phyloP scores from a whole-genome alignment of 257 asterid species.

The Solanum clarkiae region DNA sequence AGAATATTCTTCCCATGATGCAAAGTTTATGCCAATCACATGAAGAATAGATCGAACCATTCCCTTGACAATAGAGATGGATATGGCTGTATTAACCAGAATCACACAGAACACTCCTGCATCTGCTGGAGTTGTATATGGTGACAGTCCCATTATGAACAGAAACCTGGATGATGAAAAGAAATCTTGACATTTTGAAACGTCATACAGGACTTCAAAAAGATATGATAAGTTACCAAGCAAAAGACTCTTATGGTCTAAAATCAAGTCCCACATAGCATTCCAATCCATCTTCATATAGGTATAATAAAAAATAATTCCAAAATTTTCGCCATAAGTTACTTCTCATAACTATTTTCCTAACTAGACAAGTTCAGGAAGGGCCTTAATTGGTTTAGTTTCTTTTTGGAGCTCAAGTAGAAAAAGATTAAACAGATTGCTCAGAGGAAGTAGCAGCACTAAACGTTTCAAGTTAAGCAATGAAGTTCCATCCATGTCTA shows the following conservation, averaged over 20 bases:
- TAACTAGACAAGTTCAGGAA: neutral
- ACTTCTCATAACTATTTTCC: neutral
- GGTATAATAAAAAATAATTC: neutral
- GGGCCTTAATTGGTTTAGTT: neutral
- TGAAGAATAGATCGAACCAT: slow-evolving; percentile 55
- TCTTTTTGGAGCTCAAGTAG: neutral
- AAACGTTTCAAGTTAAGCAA: neutral
- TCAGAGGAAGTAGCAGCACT: neutral
- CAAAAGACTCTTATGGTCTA: neutral
- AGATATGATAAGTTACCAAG: neutral
- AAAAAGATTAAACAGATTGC: neutral
- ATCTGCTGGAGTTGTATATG: slow-evolving; percentile 71
- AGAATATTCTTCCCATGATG: slow-evolving; percentile 58
- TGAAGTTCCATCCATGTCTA: neutral
- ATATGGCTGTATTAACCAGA: slow-evolving; percentile 70
- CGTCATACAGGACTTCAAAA: neutral
- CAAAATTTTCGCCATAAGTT: neutral
- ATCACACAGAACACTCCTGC: slow-evolving; percentile 78
- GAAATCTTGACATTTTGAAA: neutral
- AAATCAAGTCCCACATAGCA: neutral
- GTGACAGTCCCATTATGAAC: slow-evolving; percentile 59
- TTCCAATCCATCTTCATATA: neutral
- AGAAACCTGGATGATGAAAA: slow-evolving; percentile 9
- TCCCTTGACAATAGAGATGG: slow-evolving; percentile 68
- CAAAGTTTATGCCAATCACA: slow-evolving; percentile 55